These are phyloP conservation scores for Neofusicoccum kwambonambiense DNA, from an alignment of 2,329 filamentous ascomycete species.

Conservation along the genomic window DNA sequence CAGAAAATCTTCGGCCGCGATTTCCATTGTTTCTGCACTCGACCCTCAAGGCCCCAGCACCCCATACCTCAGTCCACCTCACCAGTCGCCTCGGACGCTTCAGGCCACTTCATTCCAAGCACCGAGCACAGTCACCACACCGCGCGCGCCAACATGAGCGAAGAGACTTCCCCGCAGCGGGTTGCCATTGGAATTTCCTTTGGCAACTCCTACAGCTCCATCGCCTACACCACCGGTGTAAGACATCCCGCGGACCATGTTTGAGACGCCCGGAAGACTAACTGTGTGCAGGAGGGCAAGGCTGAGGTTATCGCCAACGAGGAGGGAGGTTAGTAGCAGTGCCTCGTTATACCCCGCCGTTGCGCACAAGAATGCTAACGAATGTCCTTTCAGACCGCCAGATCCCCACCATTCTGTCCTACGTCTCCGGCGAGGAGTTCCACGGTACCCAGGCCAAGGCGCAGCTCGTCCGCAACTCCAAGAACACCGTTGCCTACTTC, in stretches of 20 bases:
- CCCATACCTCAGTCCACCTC: neutral
- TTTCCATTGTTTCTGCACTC: neutral
- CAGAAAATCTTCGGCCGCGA: slow-evolving; percentile 6
- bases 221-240: slow-evolving; percentile 76
- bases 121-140: neutral
- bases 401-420: slow-evolving; percentile 91
- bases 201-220: slow-evolving; percentile 97
- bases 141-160: slow-evolving; percentile 45
- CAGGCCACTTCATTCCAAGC: neutral
- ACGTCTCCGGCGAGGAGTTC: slow-evolving; percentile 94
- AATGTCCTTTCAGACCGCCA: slow-evolving; percentile 71
- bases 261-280: neutral
- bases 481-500: slow-evolving; percentile 94
- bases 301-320: slow-evolving; percentile 98
- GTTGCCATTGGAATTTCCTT: slow-evolving; percentile 92
- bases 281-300: slow-evolving; percentile 69
- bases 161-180: slow-evolving; percentile 52
- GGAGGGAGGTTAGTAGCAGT: slow-evolving; percentile 71
- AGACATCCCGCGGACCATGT: slow-evolving; percentile 23
- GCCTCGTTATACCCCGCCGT: slow-evolving; percentile 15
- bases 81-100: neutral
- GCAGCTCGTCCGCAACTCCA: slow-evolving; percentile 86
- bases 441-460: slow-evolving; percentile 93
- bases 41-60: neutral
- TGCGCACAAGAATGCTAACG: slow-evolving; percentile 15